Evolutionary conservation across 2,329 filamentous ascomycete species (phyloP).

Genomic region (Waltergamsia citrina): DNA sequence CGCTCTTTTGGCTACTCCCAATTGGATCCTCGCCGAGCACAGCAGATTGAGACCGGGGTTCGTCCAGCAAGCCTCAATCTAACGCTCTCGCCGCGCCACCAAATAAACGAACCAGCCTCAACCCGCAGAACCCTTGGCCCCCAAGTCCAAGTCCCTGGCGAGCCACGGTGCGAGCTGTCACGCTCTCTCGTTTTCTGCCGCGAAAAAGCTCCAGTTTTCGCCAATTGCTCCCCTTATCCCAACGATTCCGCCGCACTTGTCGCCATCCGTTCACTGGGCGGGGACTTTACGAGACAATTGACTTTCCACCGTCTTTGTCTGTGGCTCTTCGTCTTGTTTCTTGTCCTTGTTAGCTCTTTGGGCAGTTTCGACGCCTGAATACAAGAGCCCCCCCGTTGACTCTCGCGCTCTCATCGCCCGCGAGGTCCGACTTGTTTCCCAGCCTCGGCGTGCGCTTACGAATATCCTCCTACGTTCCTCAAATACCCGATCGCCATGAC

Average conservation of each 20-base stretch:
- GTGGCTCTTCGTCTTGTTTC: too few relatives aligned
- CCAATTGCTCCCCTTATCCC: too few relatives aligned
- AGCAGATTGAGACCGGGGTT: slow-evolving; percentile 2
- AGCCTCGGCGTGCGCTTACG: background rate
- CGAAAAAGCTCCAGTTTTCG: background rate
- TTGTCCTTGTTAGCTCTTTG: too few relatives aligned
- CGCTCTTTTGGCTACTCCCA: background rate
- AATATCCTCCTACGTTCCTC: background rate
- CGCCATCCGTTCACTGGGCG: too few relatives aligned
- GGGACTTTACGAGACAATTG: too few relatives aligned
- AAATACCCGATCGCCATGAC: slow-evolving; percentile 14
- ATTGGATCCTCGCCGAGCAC: background rate
- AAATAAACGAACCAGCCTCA: background rate
- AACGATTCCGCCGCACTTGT: too few relatives aligned
- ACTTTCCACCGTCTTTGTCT: too few relatives aligned
- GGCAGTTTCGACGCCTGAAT: too few relatives aligned
- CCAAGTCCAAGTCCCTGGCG: too few relatives aligned
- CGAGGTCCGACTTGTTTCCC: background rate
- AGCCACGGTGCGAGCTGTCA: background rate
- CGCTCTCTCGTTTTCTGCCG: background rate
- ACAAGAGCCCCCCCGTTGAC: too few relatives aligned
- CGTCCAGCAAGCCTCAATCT: slow-evolving; percentile 1
- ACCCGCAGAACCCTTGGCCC: background rate
- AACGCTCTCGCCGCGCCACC: slow-evolving; percentile 2
- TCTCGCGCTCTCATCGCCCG: background rate